A percentile compares a stretch with the other conserved stretches of the same genome.
These are phyloP conservation scores for Xylariaceae sp. DNA, from an alignment of 2,329 filamentous ascomycete species.

Conservation along the genomic window DNA sequence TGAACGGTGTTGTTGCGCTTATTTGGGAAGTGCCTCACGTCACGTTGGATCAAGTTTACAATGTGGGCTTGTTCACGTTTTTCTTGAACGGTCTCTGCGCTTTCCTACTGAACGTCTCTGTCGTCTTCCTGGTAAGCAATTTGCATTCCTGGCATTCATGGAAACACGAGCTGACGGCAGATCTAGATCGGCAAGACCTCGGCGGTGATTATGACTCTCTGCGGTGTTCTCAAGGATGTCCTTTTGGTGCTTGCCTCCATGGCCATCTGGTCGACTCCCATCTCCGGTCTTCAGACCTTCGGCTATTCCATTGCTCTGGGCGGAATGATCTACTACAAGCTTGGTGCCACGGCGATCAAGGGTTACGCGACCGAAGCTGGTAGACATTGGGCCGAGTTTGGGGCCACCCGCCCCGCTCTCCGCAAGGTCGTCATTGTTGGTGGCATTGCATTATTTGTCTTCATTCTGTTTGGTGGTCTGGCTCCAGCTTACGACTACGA, in stretches of 20 bases:
- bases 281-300: slow-evolving; percentile 74
- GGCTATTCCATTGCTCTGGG: slow-evolving; percentile 77
- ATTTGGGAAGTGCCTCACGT: slow-evolving; percentile 71
- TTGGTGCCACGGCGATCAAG: slow-evolving; percentile 79
- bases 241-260: slow-evolving; percentile 77
- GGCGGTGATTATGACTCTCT: slow-evolving; percentile 80
- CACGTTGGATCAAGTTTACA: slow-evolving; percentile 66
- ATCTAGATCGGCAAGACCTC: slow-evolving; percentile 81
- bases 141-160: neutral
- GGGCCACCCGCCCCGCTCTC: slow-evolving; percentile 69
- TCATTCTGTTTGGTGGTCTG: slow-evolving; percentile 67
- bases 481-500: slow-evolving; percentile 61
- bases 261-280: slow-evolving; percentile 75
- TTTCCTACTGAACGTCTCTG: slow-evolving; percentile 79
- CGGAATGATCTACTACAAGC: slow-evolving; percentile 84
- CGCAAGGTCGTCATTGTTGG: slow-evolving; percentile 75
- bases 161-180: slow-evolving; percentile 26
- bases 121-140: slow-evolving; percentile 76
- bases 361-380: slow-evolving; percentile 69
- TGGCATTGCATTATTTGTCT: slow-evolving; percentile 59
- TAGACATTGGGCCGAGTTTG: slow-evolving; percentile 85
- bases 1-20: slow-evolving; percentile 74
- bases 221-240: slow-evolving; percentile 85
- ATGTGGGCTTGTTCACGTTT: slow-evolving; percentile 70
- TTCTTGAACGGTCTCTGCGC: slow-evolving; percentile 75